Base-by-base conservation (phyloP, 352 stramenopile species). In the Phytophthora rubi region DNA sequence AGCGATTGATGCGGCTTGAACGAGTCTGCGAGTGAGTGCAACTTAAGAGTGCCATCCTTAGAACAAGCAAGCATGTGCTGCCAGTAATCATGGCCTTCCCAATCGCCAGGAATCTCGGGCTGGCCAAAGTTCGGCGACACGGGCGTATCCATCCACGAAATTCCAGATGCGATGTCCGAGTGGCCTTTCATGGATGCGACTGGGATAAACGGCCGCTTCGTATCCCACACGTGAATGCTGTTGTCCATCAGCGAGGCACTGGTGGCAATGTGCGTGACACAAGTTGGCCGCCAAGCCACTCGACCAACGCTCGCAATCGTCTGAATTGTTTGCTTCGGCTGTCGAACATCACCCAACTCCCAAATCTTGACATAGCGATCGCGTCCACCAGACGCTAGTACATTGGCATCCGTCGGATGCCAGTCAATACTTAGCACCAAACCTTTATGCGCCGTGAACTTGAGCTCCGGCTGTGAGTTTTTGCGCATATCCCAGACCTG, bases 311-410 rank as follows among this genome's bases (percentile, higher is more conserved):
- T 97, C 1, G 89, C 86, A 64, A 97, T 95, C 0, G 88, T 93
- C 55, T 94, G 86, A 23, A 97, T 94, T 1, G 89, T 97, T 71
- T 95, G 89, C 52, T 81, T 81, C 0, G 89, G 89, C 66, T 95
- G 89, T 37, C 79, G 77, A 8, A 89, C 71, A 58, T 96, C 86
- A 2, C 70, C 65, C 12, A 94, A 62, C 32, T 94, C 84, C 89
- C 89, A 97, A 32, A 96, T 89, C 62, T 97, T 97, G 45, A 95
- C 88, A 59, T 94, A 95, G 26, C 88, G 88, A 66, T 97, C 89
- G 8, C 89, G 83, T 13, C 88, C 89, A 18, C 89, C 89, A 2
- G 89, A 93, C n/a, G 89, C 88, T 16, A 95, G 62, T 9, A 94
- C 55, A 37, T 90, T 81, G 4, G 86, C 68, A 44, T 91, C 79